Evolutionary conservation across 495 filamentous ascomycete species (phyloP), one percentile per base, ranked within the genome.

Genomic region (Lindgomyces ingoldianus): DNA sequence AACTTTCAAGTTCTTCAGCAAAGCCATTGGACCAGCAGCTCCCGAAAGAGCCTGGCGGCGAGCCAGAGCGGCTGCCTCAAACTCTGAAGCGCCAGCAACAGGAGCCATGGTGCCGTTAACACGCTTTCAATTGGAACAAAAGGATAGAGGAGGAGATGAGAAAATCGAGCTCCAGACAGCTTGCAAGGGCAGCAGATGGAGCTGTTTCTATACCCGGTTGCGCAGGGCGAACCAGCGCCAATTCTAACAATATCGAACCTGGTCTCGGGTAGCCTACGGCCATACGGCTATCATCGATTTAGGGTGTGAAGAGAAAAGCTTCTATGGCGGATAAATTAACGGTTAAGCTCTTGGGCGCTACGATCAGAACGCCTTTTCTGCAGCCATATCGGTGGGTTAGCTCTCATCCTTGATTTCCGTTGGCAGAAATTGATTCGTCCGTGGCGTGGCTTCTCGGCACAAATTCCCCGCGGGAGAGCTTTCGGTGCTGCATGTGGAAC

Each of bases 1-100:
- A 39, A 91, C 89, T 39, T 81, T 84, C 60, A 83, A 80, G 71
- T 91, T 91, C 74, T 85, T 85, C 4, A 89, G 66, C 60, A 91
- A 74, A 16, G 87, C 87, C 68, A 76, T 70, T 8, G 87, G 85
- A 0, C 89, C 88, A 52, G 83, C 83, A 26, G 77, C 78, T 54
- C 86, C 86, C 73, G 84, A 84, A 60, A 91, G 81, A 36, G 77
- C 79, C 74, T 87, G 78, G 62, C 87, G 86, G 63, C 86, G 83
- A 52, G 79, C 76, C 22, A 90, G 75, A 57, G 88, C 87, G 30
- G 83, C 87, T 79, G 84, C 81, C 71, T 89, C 75, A 70, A 80
- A 73, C 8, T 69, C 68, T n/a, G 62, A 65, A 29, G 66, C 71
- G 26, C 69, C 74, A 39, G 63, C 64, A 36, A 67, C 64, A 25